Evolutionary conservation across 208 protist species (phyloP).

Genomic region (Porcisia hertigi): DNA sequence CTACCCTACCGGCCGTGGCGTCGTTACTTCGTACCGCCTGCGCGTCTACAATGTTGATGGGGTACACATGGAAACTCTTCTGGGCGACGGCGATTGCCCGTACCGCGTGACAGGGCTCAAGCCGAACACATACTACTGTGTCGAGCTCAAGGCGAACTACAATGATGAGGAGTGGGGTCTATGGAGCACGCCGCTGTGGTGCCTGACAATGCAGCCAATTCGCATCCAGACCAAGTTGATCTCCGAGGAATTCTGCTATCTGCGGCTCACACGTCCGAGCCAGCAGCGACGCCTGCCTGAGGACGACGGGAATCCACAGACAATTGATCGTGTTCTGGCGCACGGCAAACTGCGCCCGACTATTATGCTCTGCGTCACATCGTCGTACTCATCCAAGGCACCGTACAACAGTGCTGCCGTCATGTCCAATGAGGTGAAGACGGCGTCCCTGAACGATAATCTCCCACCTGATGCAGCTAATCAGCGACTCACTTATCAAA

Average conservation of each 20-base stretch:
- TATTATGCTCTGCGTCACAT: slow-evolving; percentile 92
- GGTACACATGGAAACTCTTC: slow-evolving; percentile 82
- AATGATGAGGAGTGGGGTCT: slow-evolving; percentile 93
- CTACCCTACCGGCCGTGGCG: slow-evolving; percentile 82
- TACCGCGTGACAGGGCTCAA: slow-evolving; percentile 80
- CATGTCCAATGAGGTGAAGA: slow-evolving; percentile 20
- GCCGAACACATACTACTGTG: slow-evolving; percentile 92
- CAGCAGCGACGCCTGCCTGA: slow-evolving; percentile 84
- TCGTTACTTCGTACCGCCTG: slow-evolving; percentile 89
- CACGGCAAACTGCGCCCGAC: slow-evolving; percentile 72
- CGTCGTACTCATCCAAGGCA: slow-evolving; percentile 57
- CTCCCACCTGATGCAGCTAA: slow-evolving; percentile 71
- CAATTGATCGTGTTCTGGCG: slow-evolving; percentile 36
- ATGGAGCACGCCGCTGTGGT: slow-evolving; percentile 91
- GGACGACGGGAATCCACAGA: slow-evolving; percentile 84
- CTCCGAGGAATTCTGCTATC: slow-evolving; percentile 87
- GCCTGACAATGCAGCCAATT: slow-evolving; percentile 90
- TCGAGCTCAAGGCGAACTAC: slow-evolving; percentile 93
- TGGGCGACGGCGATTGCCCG: slow-evolving; percentile 87
- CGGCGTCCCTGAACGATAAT: slow-evolving; percentile 58
- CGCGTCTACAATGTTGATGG: slow-evolving; percentile 82
- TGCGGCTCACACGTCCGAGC: slow-evolving; percentile 62
- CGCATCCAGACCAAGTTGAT: slow-evolving; percentile 87
- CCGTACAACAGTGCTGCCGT: slow-evolving; percentile 49
- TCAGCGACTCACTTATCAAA: slow-evolving; percentile 87